These are phyloP conservation scores for Asterochloris sp. DNA, from an alignment of 139 green algal species.

Conservation along the genomic window DNA sequence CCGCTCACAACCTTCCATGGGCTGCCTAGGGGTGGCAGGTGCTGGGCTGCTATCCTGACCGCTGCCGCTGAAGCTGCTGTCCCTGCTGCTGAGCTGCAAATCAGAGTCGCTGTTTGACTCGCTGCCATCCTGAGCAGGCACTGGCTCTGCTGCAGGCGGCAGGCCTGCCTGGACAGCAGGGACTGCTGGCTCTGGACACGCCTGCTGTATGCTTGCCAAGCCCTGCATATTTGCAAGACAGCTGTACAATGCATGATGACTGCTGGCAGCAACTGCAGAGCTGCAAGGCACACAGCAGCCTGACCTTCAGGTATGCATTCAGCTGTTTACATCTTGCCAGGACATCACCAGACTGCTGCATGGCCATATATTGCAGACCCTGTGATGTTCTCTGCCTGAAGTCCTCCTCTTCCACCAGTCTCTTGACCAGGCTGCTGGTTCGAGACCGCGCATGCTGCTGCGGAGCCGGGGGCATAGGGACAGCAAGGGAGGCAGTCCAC, in stretches of 20 bases:
- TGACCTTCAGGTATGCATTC: constrained; percentile 1
- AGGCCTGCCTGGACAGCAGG: background rate
- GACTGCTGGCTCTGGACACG: no score
- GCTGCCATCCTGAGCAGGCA: background rate
- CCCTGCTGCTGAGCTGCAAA: background rate
- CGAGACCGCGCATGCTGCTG: no score
- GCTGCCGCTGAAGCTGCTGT: background rate
- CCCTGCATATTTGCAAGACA: no score
- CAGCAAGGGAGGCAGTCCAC: no score
- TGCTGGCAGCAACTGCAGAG: no score
- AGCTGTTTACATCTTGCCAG: constrained; percentile 3
- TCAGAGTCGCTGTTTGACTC: background rate
- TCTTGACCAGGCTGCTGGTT: background rate
- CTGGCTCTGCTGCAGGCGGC: background rate
- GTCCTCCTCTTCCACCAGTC: background rate
- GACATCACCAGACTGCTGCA: background rate
- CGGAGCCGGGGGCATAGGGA: no score
- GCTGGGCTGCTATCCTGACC: no score
- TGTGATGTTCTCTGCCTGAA: background rate
- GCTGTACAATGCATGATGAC: no score
- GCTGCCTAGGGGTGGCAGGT: no score
- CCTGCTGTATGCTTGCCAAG: no score
- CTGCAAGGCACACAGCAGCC: no score
- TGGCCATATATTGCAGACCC: background rate
- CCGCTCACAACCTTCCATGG: no score